Conservation (phyloP, 805 yeast genomes). For the Metschnikowia arizonensis region DNA sequence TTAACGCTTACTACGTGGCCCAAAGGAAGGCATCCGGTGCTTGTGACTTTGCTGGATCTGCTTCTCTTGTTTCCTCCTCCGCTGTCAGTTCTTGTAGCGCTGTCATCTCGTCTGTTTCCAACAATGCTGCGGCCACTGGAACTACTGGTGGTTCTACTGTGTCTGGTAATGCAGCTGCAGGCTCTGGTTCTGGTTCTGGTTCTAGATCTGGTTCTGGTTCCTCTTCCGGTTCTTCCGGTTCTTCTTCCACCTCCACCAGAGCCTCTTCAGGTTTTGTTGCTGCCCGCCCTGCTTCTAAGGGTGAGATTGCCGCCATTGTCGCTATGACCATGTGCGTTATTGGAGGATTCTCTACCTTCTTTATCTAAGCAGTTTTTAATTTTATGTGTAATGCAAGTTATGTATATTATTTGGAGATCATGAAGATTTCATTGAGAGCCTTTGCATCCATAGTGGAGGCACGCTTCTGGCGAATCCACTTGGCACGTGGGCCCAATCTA, state of each 20-base stretch:
- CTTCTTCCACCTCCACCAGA: conserved; percentile 20
- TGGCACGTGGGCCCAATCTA: conserved; percentile 63
- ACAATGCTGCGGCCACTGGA: conserved; percentile 16
- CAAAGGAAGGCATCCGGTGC: conserved; percentile 14
- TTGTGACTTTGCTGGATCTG: conserved; percentile 44
- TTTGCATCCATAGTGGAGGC: conserved; percentile 88
- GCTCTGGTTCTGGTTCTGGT: conserved; percentile 18
- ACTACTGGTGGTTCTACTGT: conserved; percentile 9
- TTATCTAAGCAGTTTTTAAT: conserved; percentile 17
- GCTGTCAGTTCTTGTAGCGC: conserved; percentile 32
- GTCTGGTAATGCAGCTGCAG: conserved; percentile 21
- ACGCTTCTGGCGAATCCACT: conserved; percentile 84
- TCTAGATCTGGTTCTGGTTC: conserved; percentile 20
- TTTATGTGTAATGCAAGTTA: conserved; percentile 3
- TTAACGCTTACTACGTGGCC: conserved; percentile 55
- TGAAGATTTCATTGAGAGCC: conserved; percentile 87
- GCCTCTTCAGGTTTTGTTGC: conserved; percentile 20
- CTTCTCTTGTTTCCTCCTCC: conserved; percentile 36
- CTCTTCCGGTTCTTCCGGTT: conserved; percentile 20
- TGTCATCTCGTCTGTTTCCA: conserved; percentile 17
- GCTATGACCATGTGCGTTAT: conserved; percentile 35
- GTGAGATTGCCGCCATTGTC: conserved; percentile 32
- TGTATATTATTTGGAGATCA: conserved; percentile 54
- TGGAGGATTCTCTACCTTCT: conserved; percentile 42
- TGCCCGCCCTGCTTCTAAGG: conserved; percentile 25